Evolutionary conservation across 2,329 filamentous ascomycete species (phyloP), one percentile per base, ranked within the genome.

Genomic region (Fusarium oligoseptatum): DNA sequence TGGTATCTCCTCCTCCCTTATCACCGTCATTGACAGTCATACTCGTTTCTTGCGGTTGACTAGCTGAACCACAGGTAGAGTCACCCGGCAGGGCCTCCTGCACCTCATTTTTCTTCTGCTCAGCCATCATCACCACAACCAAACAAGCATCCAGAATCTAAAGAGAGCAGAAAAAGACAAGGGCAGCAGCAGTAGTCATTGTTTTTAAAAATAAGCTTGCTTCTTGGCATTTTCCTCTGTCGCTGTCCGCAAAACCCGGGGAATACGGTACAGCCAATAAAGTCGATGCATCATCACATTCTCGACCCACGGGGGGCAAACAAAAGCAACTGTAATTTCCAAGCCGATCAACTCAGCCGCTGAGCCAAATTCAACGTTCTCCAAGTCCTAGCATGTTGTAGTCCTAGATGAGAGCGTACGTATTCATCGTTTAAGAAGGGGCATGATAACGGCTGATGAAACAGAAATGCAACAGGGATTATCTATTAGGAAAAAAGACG

Each of bases 191-290:
- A 32, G 12, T n/a, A 22, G 34, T n/a, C 20, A 39, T 41, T 37
- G 22, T 37, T 39, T 58, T 58, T n/a, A n/a, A 39, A 58, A 22
- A 45, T 12, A 22, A 55, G 15, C 36, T 48, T n/a, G 58, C 29
- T 52, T 66, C 68, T 72, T 67, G 64, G 65, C 72, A 56, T 74
- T 34, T 34, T 34, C 32, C 32, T 45, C 6, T 52, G 32, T 52
- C 68, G 72, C 65, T 61, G 52, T 48, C 68, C 72, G 72, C 34
- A 66, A 66, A 66, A 20, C 24, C 69, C 62, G 67, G 60, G 17
- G 52, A 36, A 61, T 75, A 75, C 72, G 72, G 17, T n/a, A 5
- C n/a, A 50, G 24, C 72, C 72, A 74, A 74, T 75, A 27, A 64
- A 58, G 64, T 64, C 60, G 62, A 34, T 63, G 52, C 45, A 71